Percentiles rank a stretch among this genome's conserved stretches.
Evolutionary conservation across 768 basidiomycete genomes (phyloP).

Genomic region (Mycena crocata): DNA sequence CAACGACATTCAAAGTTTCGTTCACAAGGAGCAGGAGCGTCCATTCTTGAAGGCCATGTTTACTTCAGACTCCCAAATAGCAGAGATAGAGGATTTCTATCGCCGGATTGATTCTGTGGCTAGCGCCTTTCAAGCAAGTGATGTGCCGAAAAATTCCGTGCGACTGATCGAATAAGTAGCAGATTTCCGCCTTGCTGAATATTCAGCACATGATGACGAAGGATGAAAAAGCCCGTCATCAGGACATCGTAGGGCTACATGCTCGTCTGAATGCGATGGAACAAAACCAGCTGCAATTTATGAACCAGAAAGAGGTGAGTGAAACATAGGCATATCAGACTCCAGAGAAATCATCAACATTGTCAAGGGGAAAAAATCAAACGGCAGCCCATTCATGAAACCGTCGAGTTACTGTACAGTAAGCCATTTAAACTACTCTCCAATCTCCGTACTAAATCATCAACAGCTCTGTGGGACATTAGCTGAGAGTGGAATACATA

Average conservation of each 20-base stretch:
- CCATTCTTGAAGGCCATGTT: not conserved
- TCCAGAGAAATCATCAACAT: too few species aligned
- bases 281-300: not conserved
- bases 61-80: not conserved
- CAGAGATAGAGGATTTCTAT: constrained; percentile 7
- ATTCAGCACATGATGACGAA: not conserved
- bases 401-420: too few species aligned
- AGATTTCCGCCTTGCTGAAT: constrained; percentile 2
- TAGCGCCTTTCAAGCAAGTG: constrained; percentile 3
- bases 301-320: too few species aligned
- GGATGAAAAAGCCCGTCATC: not conserved
- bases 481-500: too few species aligned
- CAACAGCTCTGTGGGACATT: too few species aligned
- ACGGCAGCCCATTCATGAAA: too few species aligned
- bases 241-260: not conserved
- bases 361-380: too few species aligned
- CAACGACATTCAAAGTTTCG: constrained; percentile 39
- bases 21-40: not conserved
- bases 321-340: too few species aligned
- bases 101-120: not conserved
- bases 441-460: too few species aligned
- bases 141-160: too few species aligned
- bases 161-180: not conserved
- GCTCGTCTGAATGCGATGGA: not conserved
- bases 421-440: too few species aligned